Conservation (phyloP, 352 stramenopile genomes). For the Aphanomyces astaci region DNA sequence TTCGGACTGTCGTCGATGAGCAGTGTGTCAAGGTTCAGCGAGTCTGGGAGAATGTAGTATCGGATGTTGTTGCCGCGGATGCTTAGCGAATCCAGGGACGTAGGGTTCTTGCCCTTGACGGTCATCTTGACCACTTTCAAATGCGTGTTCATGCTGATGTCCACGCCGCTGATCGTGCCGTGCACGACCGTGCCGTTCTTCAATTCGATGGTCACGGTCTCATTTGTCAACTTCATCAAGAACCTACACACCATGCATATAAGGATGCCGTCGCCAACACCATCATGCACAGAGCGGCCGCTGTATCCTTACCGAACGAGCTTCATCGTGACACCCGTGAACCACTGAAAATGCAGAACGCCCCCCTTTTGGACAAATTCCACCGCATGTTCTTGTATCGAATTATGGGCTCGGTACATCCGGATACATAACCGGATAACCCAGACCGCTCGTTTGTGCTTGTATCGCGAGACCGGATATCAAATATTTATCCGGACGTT, state of each 20-base stretch:
- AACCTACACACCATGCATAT: slow-evolving; percentile 49
- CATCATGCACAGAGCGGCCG: neutral
- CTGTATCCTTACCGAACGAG: slow-evolving; percentile 32
- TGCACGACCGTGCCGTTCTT: slow-evolving; percentile 99
- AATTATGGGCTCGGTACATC: neutral
- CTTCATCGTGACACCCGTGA: slow-evolving; percentile 29
- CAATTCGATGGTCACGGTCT: slow-evolving; percentile 99
- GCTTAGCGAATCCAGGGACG: slow-evolving; percentile 94
- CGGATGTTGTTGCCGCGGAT: slow-evolving; percentile 98
- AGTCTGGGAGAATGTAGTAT: slow-evolving; percentile 91
- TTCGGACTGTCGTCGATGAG: slow-evolving; percentile 98
- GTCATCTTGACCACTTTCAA: slow-evolving; percentile 98
- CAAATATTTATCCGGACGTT: slow-evolving; percentile 4
- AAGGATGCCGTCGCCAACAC: neutral
- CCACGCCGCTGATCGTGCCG: slow-evolving; percentile 96
- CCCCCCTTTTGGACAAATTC: slow-evolving; percentile 5
- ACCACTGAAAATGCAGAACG: slow-evolving; percentile 21
- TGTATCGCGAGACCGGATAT: neutral
- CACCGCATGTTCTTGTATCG: slow-evolving; percentile 15
- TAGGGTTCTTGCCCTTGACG: slow-evolving; percentile 96
- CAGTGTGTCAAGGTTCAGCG: slow-evolving; percentile 97
- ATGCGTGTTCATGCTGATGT: slow-evolving; percentile 99
- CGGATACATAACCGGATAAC: slow-evolving; percentile 16
- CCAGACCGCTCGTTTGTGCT: neutral
- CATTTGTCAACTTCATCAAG: slow-evolving; percentile 98